These are phyloP conservation scores for Saprolegnia diclina DNA, from an alignment of 352 stramenopile species.

Conservation along the genomic window DNA sequence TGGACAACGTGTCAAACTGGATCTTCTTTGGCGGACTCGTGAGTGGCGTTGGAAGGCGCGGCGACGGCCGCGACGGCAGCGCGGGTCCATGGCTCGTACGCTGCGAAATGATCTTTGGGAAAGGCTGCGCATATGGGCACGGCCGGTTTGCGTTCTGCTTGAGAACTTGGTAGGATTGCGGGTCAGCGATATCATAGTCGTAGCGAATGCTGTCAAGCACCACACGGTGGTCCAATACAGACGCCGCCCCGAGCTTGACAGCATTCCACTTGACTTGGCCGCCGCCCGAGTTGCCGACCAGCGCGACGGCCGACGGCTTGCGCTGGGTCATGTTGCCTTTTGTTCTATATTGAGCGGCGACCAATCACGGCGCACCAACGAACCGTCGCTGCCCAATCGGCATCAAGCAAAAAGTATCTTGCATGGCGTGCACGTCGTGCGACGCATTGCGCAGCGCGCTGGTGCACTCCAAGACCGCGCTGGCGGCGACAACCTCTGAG, in stretches of 20 bases:
- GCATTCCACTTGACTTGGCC: slow-evolving; percentile 19
- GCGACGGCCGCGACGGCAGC: neutral
- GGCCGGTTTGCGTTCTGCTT: neutral
- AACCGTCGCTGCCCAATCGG: neutral
- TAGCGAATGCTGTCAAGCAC: slow-evolving; percentile 16
- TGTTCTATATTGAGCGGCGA: neutral
- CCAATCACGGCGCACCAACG: neutral
- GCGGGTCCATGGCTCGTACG: neutral
- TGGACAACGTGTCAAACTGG: neutral
- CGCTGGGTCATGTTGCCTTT: neutral
- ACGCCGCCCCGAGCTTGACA: slow-evolving; percentile 8
- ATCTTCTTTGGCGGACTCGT: neutral
- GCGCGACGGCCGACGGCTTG: neutral
- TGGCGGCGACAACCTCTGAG: neutral
- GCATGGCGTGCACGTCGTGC: neutral
- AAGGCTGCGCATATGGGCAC: slow-evolving; percentile 19
- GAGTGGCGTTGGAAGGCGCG: neutral
- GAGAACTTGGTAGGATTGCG: slow-evolving; percentile 1
- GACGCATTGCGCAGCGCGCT: neutral
- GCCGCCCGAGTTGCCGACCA: neutral
- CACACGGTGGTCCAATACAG: neutral
- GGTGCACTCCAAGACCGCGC: neutral
- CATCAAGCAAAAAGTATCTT: neutral
- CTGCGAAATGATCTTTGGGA: slow-evolving; percentile 11
- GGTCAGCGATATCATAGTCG: neutral